These are phyloP conservation scores for Asterophora lycoperdoides DNA, from an alignment of 768 basidiomycete species.

Conservation along the genomic window DNA sequence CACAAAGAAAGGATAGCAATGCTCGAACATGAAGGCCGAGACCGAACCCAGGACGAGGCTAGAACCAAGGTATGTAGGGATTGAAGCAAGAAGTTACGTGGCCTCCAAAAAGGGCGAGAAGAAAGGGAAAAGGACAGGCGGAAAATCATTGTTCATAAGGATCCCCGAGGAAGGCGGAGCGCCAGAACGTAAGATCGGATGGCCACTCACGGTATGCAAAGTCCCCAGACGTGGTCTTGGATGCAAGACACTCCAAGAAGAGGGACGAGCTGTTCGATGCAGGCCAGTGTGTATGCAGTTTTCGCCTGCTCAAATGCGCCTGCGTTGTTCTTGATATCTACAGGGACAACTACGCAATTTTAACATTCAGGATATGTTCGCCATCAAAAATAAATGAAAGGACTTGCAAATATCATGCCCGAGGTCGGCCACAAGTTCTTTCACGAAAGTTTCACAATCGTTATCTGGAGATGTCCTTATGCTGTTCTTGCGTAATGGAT, in stretches of 20 bases:
- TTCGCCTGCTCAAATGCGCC: constrained; percentile 31
- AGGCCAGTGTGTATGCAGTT: constrained; percentile 63
- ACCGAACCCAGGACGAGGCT: no score
- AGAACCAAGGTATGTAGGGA: no score
- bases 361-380: background rate
- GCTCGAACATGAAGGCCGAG: no score
- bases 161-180: constrained; percentile 4
- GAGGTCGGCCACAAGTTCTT: constrained; percentile 16
- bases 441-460: constrained; percentile 29
- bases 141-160: background rate
- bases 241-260: constrained; percentile 51
- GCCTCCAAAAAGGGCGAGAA: background rate
- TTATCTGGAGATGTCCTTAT: constrained; percentile 23
- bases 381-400: background rate
- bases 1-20: background rate
- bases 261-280: constrained; percentile 74
- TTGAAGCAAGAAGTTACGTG: background rate
- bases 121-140: background rate
- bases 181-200: background rate
- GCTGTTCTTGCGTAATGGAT: constrained; percentile 22
- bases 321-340: background rate
- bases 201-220: constrained; percentile 60
- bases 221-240: constrained; percentile 49
- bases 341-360: constrained; percentile 10
- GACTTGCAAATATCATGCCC: constrained; percentile 12